These are phyloP conservation scores for Colletotrichum tamarilloi DNA, from an alignment of 2,329 filamentous ascomycete genomes.

Conservation along the genomic window DNA sequence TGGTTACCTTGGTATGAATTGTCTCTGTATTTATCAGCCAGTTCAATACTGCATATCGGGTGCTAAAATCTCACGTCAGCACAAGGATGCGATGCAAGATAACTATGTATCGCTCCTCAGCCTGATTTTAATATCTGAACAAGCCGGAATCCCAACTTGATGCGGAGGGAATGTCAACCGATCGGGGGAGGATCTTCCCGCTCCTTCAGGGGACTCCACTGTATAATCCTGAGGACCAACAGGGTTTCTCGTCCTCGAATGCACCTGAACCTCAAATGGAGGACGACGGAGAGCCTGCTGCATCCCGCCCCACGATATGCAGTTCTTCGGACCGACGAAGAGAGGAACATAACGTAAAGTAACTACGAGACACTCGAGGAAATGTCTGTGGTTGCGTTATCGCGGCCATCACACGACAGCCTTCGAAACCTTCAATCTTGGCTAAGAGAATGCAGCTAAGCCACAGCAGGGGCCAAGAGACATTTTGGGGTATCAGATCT, in stretches of 20 bases:
- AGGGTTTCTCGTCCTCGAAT: neutral
- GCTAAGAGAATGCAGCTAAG: too few relatives aligned
- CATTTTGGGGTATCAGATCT: too few relatives aligned
- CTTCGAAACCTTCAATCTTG: too few relatives aligned
- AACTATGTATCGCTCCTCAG: neutral
- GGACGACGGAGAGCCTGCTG: neutral
- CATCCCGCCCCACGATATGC: neutral
- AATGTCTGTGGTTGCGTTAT: too few relatives aligned
- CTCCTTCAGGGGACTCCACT: neutral
- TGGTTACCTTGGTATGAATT: neutral
- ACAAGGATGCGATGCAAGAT: neutral
- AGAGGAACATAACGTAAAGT: too few relatives aligned
- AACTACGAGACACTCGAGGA: too few relatives aligned
- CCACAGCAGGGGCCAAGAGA: too few relatives aligned
- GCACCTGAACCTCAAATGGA: neutral
- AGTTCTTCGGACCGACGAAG: too few relatives aligned
- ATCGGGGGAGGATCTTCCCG: neutral
- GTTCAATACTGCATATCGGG: neutral
- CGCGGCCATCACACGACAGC: too few relatives aligned
- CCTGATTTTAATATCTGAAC: neutral
- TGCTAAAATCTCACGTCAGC: neutral
- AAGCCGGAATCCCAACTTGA: neutral
- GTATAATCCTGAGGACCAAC: neutral
- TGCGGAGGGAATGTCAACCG: neutral
- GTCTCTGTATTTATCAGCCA: neutral